Conservation (phyloP, 164 flowering plant species). For the Kingdonia uniflora region DNA sequence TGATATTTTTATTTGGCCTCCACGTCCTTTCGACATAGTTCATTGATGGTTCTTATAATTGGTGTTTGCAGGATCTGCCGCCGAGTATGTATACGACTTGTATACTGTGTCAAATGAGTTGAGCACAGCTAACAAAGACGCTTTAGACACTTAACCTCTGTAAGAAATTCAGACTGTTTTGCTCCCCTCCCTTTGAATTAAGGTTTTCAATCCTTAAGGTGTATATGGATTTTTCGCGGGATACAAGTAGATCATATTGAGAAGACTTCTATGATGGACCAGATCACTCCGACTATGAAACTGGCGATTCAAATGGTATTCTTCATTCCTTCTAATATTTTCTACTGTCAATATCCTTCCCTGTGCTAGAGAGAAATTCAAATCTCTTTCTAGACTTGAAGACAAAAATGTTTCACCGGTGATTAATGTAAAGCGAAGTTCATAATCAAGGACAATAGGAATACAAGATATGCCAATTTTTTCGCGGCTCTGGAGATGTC, state of each 20-base stretch:
- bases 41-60: neutral
- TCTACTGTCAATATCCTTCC: neutral
- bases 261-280: conserved; percentile 63
- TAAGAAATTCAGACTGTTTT: conserved; percentile 19
- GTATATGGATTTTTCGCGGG: conserved; percentile 18
- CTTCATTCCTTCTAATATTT: too few relatives aligned
- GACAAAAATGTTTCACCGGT: too few relatives aligned
- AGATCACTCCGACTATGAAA: conserved; percentile 50
- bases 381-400: too few relatives aligned
- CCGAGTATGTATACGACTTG: conserved; percentile 59
- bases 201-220: neutral
- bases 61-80: conserved; percentile 13
- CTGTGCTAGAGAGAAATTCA: too few relatives aligned
- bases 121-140: conserved; percentile 21
- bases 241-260: conserved; percentile 30
- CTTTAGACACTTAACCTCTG: conserved; percentile 39
- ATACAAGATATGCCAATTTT: too few relatives aligned
- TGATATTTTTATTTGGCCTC: neutral
- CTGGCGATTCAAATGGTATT: conserved; percentile 72
- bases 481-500: too few relatives aligned
- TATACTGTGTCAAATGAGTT: conserved; percentile 49
- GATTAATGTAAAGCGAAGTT: too few relatives aligned
- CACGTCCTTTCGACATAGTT: neutral
- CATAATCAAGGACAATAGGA: too few relatives aligned
- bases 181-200: neutral